Base-by-base conservation (phyloP, 2,329 filamentous ascomycete genomes). In the Aureobasidium sp. region DNA sequence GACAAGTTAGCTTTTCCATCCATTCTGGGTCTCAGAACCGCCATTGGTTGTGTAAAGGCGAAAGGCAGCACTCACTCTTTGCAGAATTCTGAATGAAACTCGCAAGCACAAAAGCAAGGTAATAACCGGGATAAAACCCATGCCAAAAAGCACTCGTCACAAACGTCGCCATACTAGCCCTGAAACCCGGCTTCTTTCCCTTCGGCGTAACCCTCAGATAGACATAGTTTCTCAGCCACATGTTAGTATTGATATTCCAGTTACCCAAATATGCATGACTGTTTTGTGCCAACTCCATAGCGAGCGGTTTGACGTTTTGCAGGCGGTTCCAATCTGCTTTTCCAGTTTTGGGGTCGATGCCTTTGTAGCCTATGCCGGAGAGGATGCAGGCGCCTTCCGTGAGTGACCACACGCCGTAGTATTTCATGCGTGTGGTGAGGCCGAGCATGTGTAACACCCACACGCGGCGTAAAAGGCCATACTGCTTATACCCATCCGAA, bases 161-260 rank as follows among this genome's bases (percentile, higher is more conserved):
- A 67, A 98, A 98, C 0, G 93, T 98, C 29, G 90, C 89, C 74
- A 98, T 74, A 63, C 87, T 97, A 47, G 93, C 93, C 55, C 90
- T 80, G 74, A 98, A 98, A 1, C 93, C 93, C 8, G 93, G 93
- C 69, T 97, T 98, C 76, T 90, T 93, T 51, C 93, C 93, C 61
- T 87, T 86, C 0, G 93, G 93, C 0, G 93, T 98, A 3, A 98
- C 93, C 21, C 93, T 84, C 42, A 98, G 78, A 66, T 97, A 98
- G 61, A 98, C 79, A 66, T 96, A 98, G 69, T 97, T 95, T 41
- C 90, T 82, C 57, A 98, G 74, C 93, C 93, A 98, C 63, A 88
- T 83, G 68, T 96, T 98, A 11, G 93, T 98, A 70, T 97, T 97
- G 74, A 96, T 95, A 69, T 98, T 98, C 93, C 93, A 98, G 63